Evolutionary conservation across 441 rosid species (phyloP).

Genomic region (Arabidopsis hybrid): DNA sequence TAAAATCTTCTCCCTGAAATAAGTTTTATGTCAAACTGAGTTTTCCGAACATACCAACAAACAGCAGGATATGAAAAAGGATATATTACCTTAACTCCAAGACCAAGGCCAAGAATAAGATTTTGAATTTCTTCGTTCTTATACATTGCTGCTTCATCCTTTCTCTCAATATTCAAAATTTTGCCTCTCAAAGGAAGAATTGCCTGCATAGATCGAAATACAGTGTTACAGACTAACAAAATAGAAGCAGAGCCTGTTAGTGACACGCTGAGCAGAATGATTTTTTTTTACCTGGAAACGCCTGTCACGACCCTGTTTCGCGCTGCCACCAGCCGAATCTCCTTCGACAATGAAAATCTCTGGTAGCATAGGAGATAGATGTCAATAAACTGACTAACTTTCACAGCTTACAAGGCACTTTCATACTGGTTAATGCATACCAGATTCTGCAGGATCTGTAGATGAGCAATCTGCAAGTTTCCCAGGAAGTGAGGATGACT

Average conservation of each 20-base stretch:
- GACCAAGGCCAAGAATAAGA: conserved; percentile 90
- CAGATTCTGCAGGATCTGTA: conserved; percentile 85
- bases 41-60: conserved; percentile 9
- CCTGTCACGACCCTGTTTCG: conserved; percentile 99
- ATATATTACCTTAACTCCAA: conserved; percentile 81
- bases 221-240: conserved; percentile 17
- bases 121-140: conserved; percentile 97
- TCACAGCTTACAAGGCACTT: conserved; percentile 12
- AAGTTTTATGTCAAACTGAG: conserved; percentile 16
- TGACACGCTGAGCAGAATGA: background rate
- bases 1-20: conserved; percentile 91
- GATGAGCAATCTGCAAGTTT: conserved; percentile 96
- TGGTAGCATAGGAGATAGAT: conserved; percentile 52
- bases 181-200: conserved; percentile 98
- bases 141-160: conserved; percentile 97
- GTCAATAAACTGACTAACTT: conserved; percentile 1
- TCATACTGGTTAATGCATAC: conserved; percentile 42
- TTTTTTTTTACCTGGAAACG: conserved; percentile 79
- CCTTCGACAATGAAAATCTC: conserved; percentile 98
- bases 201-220: conserved; percentile 61
- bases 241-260: background rate
- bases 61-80: background rate
- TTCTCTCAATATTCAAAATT: conserved; percentile 90
- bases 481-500: conserved; percentile 93
- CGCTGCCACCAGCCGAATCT: conserved; percentile 99